Evolutionary conservation across 1,139 yeast genomes (phyloP).

Genomic region (Lodderomyces theae): DNA sequence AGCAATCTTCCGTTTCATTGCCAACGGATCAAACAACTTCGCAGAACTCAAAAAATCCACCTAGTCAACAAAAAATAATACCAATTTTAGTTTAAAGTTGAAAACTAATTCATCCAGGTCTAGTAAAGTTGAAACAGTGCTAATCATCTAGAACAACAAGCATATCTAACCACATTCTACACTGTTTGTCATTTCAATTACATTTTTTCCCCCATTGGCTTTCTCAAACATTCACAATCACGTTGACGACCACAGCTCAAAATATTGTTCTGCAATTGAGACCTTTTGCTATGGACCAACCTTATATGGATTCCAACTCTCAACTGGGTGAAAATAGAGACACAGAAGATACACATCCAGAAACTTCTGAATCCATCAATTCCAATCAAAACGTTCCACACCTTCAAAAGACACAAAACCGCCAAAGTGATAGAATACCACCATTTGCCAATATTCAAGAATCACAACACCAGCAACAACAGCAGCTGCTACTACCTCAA

Average conservation of each 20-base stretch:
- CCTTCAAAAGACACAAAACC: slow-evolving; percentile 10
- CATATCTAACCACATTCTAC: no score
- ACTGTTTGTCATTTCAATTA: no score
- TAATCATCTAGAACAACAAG: no score
- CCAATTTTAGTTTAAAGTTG: no score
- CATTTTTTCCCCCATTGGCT: not conserved
- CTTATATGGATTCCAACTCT: slow-evolving; percentile 27
- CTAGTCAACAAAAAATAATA: no score
- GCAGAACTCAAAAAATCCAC: no score
- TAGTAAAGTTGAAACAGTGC: no score
- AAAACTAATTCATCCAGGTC: no score
- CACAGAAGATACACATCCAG: not conserved
- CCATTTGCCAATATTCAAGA: slow-evolving; percentile 10
- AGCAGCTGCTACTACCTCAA: no score
- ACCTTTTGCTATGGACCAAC: slow-evolving; percentile 31
- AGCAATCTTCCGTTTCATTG: no score
- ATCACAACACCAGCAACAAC: slow-evolving; percentile 15
- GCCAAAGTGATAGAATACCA: slow-evolving; percentile 5
- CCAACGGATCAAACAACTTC: no score
- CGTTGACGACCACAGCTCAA: slow-evolving; percentile 11
- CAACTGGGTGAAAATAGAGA: not conserved
- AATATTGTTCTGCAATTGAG: slow-evolving; percentile 4
- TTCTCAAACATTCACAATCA: slow-evolving; percentile 4
- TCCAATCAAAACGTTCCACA: slow-evolving; percentile 2
- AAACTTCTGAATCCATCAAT: not conserved